phyloP scores from a whole-genome alignment of 805 yeast genomes.

The Suhomyces sp. region DNA sequence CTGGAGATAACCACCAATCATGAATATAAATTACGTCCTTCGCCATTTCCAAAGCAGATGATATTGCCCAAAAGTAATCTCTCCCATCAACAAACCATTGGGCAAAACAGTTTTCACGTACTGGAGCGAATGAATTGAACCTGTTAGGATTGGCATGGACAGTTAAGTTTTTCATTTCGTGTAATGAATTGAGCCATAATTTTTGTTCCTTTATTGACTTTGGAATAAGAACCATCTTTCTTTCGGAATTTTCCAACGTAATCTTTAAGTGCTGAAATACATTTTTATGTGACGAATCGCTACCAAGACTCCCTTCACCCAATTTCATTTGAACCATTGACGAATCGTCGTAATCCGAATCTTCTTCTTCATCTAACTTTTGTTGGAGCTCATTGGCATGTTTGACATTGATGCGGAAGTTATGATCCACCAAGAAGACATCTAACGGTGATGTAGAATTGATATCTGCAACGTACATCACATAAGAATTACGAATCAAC shows the following conservation, averaged over 20 bases:
- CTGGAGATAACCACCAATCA: conserved; percentile 99
- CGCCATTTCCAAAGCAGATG: conserved; percentile 90
- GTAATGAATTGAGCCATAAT: conserved; percentile 75
- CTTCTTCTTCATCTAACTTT: conserved; percentile 27
- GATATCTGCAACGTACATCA: conserved; percentile 82
- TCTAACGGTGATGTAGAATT: conserved; percentile 87
- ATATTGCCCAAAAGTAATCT: conserved; percentile 95
- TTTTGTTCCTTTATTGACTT: conserved; percentile 62
- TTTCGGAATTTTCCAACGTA: conserved; percentile 69
- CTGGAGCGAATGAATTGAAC: conserved; percentile 91
- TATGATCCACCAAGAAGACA: conserved; percentile 82
- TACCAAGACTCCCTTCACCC: conserved; percentile 24
- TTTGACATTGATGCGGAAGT: conserved; percentile 58
- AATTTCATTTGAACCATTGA: conserved; percentile 24
- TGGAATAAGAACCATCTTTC: conserved; percentile 72
- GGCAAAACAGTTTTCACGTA: conserved; percentile 79
- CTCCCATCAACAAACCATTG: conserved; percentile 98
- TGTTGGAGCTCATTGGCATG: conserved; percentile 30
- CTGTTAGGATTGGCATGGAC: conserved; percentile 74
- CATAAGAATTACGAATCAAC: conserved; percentile 77
- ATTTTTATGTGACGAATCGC: conserved; percentile 30
- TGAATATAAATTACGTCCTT: conserved; percentile 90
- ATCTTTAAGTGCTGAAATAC: conserved; percentile 54
- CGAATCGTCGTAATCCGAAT: conserved; percentile 48
- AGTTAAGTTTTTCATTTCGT: conserved; percentile 63